phyloP scores from a whole-genome alignment of 768 basidiomycete genomes.

The Hygrophorus russula region DNA sequence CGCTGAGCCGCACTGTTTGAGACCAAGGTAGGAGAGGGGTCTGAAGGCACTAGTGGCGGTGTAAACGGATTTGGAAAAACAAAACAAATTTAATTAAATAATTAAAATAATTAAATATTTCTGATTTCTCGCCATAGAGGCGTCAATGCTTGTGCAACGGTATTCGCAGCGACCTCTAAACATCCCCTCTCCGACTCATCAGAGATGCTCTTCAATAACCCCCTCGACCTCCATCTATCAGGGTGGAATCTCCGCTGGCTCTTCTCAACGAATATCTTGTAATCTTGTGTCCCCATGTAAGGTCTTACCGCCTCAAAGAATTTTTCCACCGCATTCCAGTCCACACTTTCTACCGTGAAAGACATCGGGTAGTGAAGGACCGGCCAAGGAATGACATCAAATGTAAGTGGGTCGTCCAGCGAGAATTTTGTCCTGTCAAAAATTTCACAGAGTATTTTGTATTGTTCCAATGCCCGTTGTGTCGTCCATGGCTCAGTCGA shows the following conservation, averaged over 20 bases:
- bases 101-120: slow-evolving; percentile 1
- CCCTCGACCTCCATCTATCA: slow-evolving; percentile 66
- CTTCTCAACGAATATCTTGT: slow-evolving; percentile 53
- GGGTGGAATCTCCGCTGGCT: slow-evolving; percentile 71
- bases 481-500: slow-evolving; percentile 50
- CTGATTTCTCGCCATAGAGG: slow-evolving; percentile 41
- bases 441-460: slow-evolving; percentile 42
- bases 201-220: slow-evolving; percentile 43
- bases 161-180: slow-evolving; percentile 55
- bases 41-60: neutral
- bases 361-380: slow-evolving; percentile 41
- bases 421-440: slow-evolving; percentile 57
- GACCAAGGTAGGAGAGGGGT: too few species aligned
- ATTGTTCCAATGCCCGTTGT: slow-evolving; percentile 60
- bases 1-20: too few species aligned
- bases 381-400: slow-evolving; percentile 69
- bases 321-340: slow-evolving; percentile 57
- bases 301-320: slow-evolving; percentile 50
- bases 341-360: slow-evolving; percentile 53
- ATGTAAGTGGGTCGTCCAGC: slow-evolving; percentile 37
- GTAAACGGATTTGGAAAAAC: too few species aligned
- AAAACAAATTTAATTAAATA: too few species aligned
- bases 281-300: slow-evolving; percentile 50
- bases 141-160: slow-evolving; percentile 63
- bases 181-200: slow-evolving; percentile 48